Conservation (phyloP, 2,329 filamentous ascomycete genomes). For the Pezicula carpinea region DNA sequence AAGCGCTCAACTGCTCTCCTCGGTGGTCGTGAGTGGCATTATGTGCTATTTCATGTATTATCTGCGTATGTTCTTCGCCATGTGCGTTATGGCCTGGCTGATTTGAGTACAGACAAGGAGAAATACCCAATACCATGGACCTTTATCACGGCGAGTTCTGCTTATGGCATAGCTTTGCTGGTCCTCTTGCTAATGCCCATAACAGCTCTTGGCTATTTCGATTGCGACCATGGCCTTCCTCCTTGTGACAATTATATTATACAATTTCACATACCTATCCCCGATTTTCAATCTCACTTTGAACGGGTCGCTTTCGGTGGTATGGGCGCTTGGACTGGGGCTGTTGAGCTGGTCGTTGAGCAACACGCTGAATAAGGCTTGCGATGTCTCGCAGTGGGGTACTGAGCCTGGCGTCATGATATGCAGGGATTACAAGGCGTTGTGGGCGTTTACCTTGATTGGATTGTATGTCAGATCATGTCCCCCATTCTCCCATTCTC, state of each 20-base stretch:
- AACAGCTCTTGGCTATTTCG: slow-evolving; percentile 20
- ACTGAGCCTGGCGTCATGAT: slow-evolving; percentile 18
- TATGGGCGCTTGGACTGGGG: slow-evolving; percentile 22
- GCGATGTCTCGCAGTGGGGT: slow-evolving; percentile 16
- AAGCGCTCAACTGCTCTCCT: slow-evolving; percentile 18
- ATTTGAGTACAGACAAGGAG: slow-evolving; percentile 13
- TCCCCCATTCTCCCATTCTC: not conserved
- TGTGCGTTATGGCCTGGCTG: not conserved
- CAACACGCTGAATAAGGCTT: slow-evolving; percentile 21
- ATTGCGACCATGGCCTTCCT: slow-evolving; percentile 18
- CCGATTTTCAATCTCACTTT: slow-evolving; percentile 23
- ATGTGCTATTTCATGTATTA: slow-evolving; percentile 27
- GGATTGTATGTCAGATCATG: slow-evolving; percentile 18
- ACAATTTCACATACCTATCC: slow-evolving; percentile 26
- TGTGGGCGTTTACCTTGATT: slow-evolving; percentile 25
- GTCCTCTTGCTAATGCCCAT: not conserved
- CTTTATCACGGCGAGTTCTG: slow-evolving; percentile 20
- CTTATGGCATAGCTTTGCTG: not conserved
- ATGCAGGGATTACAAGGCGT: slow-evolving; percentile 25
- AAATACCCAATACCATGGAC: slow-evolving; percentile 23
- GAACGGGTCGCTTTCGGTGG: slow-evolving; percentile 16
- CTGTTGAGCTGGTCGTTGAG: slow-evolving; percentile 23
- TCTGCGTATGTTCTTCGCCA: slow-evolving; percentile 15
- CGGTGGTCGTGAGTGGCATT: slow-evolving; percentile 20
- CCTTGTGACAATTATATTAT: slow-evolving; percentile 22